Conservation (phyloP, 495 filamentous ascomycete species). For the Penicillium samsonianum region DNA sequence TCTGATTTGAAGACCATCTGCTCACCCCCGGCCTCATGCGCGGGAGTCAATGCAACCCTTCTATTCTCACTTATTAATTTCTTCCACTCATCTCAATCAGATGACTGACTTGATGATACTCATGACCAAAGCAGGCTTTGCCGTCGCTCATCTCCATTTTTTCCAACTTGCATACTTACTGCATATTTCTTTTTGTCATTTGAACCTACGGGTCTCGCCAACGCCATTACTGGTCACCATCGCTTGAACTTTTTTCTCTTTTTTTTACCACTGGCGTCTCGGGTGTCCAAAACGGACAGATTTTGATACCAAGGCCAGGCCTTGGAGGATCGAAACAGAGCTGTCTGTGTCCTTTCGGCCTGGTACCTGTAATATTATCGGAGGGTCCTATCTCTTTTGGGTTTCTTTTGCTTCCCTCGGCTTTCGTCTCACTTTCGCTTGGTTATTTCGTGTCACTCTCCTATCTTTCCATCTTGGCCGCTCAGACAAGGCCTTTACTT, state of each 20-base stretch:
- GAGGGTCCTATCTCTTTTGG: slow-evolving; percentile 11
- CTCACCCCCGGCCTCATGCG: slow-evolving; percentile 14
- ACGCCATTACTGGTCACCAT: slow-evolving; percentile 9
- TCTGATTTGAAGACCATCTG: slow-evolving; percentile 18
- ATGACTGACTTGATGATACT: slow-evolving; percentile 36
- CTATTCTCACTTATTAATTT: slow-evolving; percentile 19
- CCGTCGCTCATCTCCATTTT: slow-evolving; percentile 36
- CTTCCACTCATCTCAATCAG: slow-evolving; percentile 23
- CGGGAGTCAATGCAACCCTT: slow-evolving; percentile 5
- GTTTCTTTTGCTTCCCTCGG: slow-evolving; percentile 17
- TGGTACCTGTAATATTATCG: slow-evolving; percentile 37
- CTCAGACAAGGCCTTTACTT: slow-evolving; percentile 21
- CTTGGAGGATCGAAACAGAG: neutral
- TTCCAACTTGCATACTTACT: slow-evolving; percentile 6
- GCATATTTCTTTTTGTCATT: slow-evolving; percentile 16
- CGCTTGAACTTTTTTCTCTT: slow-evolving; percentile 16
- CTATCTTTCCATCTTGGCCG: slow-evolving; percentile 13
- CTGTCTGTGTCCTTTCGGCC: neutral
- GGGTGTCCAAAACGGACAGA: slow-evolving; percentile 29
- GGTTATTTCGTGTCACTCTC: slow-evolving; percentile 7
- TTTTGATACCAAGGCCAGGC: slow-evolving; percentile 12
- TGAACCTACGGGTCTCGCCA: slow-evolving; percentile 20
- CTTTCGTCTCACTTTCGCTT: slow-evolving; percentile 20
- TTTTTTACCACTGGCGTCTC: slow-evolving; percentile 28
- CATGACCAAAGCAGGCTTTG: slow-evolving; percentile 55